Evolutionary conservation across 495 filamentous ascomycete genomes (phyloP), one percentile per base, ranked within the genome.

Genomic region (Penicillium macrosclerotiorum): DNA sequence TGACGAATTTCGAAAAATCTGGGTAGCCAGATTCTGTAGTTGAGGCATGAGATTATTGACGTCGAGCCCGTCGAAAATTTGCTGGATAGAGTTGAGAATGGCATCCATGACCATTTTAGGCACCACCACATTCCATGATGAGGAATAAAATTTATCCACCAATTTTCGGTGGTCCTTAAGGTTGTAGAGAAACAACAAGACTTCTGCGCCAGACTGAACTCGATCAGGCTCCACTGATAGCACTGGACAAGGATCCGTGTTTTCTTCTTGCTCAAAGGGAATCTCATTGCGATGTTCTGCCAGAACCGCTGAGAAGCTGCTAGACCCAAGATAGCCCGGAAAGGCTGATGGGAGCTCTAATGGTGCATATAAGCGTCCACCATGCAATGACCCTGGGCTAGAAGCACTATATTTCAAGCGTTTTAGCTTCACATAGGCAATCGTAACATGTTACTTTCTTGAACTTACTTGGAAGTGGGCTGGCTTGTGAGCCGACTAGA

Each of bases 241-340:
- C 12, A 47, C 41, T 5, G 63, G 57, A 5, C 62, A 48, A 8
- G 62, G 68, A 24, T 65, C 52, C 1, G 60, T 57, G 44, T 24
- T 52, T 16, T 52, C 58, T 16, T 74, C 74, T 5, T 65, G 55
- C 22, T 70, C 72, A 37, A 65, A 55, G 5, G 63, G 56, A 16
- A 68, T 60, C 26, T 71, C 65, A 37, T 52, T 57, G 11, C 56
- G 62, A 46, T 73, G 65, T 40, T 73, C 72, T 3, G 63, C 44
- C 9, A 71, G 58, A 13, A 78, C 70, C 20, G 75, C 67, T 3
- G 73, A 74, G 46, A 68, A 79, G 45, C 72, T 75, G 0, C 71
- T 78, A 8, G 70, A 72, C 16, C 77, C 75, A 11, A 79, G 49
- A 43, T 78, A 79, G 1, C 74, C 74, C 8, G 70, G 62, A 4